Percentiles rank a stretch among this genome's conserved stretches.
Evolutionary conservation across 805 yeast species (phyloP).

Genomic region (Teunomyces kruisii): DNA sequence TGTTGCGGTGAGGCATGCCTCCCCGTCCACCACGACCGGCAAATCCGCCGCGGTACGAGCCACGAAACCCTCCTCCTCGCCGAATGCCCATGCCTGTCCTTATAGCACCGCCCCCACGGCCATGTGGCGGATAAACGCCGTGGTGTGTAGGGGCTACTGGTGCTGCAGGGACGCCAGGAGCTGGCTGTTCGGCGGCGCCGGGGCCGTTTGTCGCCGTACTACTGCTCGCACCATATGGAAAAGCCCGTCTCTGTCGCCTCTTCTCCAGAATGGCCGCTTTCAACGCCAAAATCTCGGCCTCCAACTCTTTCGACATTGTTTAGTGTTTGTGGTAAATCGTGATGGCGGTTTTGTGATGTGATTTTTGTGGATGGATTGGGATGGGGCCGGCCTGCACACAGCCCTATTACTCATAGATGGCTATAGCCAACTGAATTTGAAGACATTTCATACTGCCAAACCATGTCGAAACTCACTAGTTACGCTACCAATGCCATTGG

Average conservation of each 20-base stretch:
- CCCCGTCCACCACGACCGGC: neutral
- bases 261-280: slow-evolving; percentile 26
- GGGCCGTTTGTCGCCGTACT: neutral
- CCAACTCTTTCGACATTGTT: slow-evolving; percentile 15
- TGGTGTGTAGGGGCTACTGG: neutral
- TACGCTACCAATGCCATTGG: slow-evolving; percentile 28
- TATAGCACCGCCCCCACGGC: neutral
- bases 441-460: neutral
- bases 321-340: too few species aligned
- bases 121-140: neutral
- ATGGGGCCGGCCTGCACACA: neutral
- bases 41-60: slow-evolving; percentile 1
- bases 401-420: neutral
- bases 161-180: neutral
- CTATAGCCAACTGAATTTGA: neutral
- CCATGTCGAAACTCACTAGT: slow-evolving; percentile 17
- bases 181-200: too few species aligned
- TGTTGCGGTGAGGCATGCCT: slow-evolving; percentile 19
- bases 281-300: slow-evolving; percentile 29
- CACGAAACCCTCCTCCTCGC: slow-evolving; percentile 1
- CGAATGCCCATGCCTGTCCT: neutral
- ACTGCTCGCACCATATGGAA: neutral
- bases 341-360: neutral
- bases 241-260: slow-evolving; percentile 3
- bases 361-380: neutral